Percentiles rank a stretch among this genome's conserved stretches.
Evolutionary conservation across 108 stramenopile species (phyloP).

Genomic region (Skeletonema costatum): DNA sequence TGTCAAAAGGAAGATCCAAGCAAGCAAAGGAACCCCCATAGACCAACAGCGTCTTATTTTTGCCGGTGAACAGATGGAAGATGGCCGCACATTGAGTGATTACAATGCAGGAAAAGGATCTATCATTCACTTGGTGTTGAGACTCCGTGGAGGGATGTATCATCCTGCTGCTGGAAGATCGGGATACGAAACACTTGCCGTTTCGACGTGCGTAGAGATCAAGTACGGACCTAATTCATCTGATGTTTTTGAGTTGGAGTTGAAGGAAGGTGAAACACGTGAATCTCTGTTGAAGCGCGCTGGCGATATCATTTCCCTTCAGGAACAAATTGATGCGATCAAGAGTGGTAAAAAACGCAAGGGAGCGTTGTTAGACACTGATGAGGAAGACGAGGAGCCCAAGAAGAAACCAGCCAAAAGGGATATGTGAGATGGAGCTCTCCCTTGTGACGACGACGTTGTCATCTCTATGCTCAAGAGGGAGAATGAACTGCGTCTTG

Average conservation of each 20-base stretch:
- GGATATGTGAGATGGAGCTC: neutral
- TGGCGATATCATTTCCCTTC: neutral
- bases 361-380: too few species aligned
- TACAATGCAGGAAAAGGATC: slow-evolving; percentile 86
- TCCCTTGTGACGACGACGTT: slow-evolving; percentile 1
- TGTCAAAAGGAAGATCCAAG: slow-evolving; percentile 13
- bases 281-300: neutral
- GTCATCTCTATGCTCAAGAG: neutral
- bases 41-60: slow-evolving; percentile 71
- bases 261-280: neutral
- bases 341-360: neutral
- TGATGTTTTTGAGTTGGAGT: neutral
- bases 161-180: neutral
- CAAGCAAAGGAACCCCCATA: slow-evolving; percentile 8
- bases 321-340: neutral
- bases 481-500: neutral
- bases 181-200: neutral
- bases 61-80: slow-evolving; percentile 85
- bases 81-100: slow-evolving; percentile 72
- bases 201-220: neutral
- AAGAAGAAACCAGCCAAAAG: neutral
- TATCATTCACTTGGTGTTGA: slow-evolving; percentile 57
- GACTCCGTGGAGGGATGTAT: slow-evolving; percentile 67
- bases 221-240: neutral
- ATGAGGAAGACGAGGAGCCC: neutral